Base-by-base conservation (phyloP, 495 filamentous ascomycete genomes). In the Penicillium fimorum region DNA sequence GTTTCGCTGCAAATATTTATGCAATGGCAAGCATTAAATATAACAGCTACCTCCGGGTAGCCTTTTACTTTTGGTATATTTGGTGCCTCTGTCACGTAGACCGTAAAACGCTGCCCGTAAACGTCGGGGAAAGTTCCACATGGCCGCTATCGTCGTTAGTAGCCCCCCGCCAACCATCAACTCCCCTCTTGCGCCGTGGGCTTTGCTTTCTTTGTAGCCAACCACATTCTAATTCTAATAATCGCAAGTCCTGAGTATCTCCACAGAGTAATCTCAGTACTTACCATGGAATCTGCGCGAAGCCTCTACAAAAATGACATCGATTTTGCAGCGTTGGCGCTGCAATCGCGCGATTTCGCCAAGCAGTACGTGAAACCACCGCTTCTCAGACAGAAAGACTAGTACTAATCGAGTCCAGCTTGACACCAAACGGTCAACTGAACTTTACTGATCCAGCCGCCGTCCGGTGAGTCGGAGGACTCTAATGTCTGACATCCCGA, bases 401-500 rank as follows among this genome's bases (percentile, higher is more conserved):
- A 20, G 12, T 42, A 48, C 61, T 68, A 48, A 70, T 27, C 6
- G 32, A 5, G 2, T 8, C 0, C 41, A 83, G 80, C 33, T 63
- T 91, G 43, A 84, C 83, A 58, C 58, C 74, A 8, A 86, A 87
- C 60, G 80, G 80, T 5, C 80, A 87, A 55, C 72, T 97, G 17
- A 86, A 97, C 70, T 97, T 98, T 63, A 86, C 80, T 27, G 81
- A 96, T 65, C 90, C 93, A 12, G 72, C 81, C 27, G 82, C 89
- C 18, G 83, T 95, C 9, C 84, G 88, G 83, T 85, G 70, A 54
- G 70, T 57, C 53, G 27, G 50, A 25, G 25, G 38, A 35, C 29
- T 13, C 47, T 44, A 47, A 42, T 29, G 15, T 27, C 24, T 42
- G 32, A 5, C 25, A 42, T 18, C 9, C 30, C 15, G 25, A 12